Percentiles rank a stretch among this genome's conserved stretches.
phyloP scores from a whole-genome alignment of 2,329 filamentous ascomycete genomes.

The Aspergillus hiratsukae region DNA sequence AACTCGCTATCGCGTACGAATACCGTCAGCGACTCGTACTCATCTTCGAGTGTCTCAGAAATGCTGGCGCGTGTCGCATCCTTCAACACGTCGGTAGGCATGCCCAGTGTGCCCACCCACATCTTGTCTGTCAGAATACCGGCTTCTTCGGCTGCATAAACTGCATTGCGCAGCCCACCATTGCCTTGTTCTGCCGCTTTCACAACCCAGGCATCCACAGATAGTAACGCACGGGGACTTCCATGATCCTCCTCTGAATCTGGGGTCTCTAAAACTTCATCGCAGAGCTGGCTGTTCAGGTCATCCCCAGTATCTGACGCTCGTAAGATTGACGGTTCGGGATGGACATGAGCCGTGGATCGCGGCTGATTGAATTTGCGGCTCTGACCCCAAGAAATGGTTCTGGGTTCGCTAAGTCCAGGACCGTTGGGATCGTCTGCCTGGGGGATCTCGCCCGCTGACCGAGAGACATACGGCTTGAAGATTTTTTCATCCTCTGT shows the following conservation, averaged over 20 bases:
- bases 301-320: constrained; percentile 15
- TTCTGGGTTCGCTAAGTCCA: constrained; percentile 61
- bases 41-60: constrained; percentile 69
- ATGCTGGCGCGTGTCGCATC: constrained; percentile 76
- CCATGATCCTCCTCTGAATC: constrained; percentile 44
- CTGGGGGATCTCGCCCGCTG: constrained; percentile 23
- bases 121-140: constrained; percentile 67
- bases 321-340: constrained; percentile 68
- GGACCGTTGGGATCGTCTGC: constrained; percentile 28
- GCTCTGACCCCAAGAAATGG: constrained; percentile 67
- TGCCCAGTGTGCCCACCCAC: constrained; percentile 87
- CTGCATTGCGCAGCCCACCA: constrained; percentile 81
- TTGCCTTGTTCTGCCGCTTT: constrained; percentile 86
- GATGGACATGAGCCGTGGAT: constrained; percentile 68
- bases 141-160: constrained; percentile 69
- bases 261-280: constrained; percentile 12
- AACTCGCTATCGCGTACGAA: constrained; percentile 88
- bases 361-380: constrained; percentile 70
- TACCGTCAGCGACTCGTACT: constrained; percentile 76
- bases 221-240: constrained; percentile 58
- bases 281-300: constrained; percentile 17
- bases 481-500: constrained; percentile 39
- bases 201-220: constrained; percentile 71
- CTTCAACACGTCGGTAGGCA: constrained; percentile 81
- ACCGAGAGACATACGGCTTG: constrained; percentile 26